Evolutionary conservation across 768 basidiomycete genomes (phyloP), one percentile per base, ranked within the genome.

Genomic region (Asterophora lycoperdoides): DNA sequence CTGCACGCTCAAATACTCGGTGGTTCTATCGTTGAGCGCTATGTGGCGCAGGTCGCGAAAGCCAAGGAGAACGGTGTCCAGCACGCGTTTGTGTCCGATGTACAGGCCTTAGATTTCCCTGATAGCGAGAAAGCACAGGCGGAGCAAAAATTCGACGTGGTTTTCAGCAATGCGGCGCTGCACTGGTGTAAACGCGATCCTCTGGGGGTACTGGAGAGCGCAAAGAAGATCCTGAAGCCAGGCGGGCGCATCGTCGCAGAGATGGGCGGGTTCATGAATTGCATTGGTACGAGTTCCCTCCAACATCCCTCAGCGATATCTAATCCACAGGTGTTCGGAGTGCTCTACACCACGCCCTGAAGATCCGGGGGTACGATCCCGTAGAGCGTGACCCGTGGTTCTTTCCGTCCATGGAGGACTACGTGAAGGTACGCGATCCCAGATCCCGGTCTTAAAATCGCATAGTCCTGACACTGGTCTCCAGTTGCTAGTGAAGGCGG

Each of bases 131-230:
- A 65, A 0, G 48, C 56, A 0, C 54, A 56, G 14, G 46, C 57
- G 19, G 68, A 68, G 7, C 68, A 66, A 20, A 69, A 70, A 40
- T 89, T 83, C 53, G 86, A 91, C 59, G 82, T 80, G 0, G 84
- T 86, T 2, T 93, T 93, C 69, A 84, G 83, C 45, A 90, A 86
- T 53, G 88, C 92, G 0, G 74, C 78, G 3, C 60, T 93, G 53
- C 91, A 94, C 58, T 93, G 90, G 91, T 93, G 89, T 66, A 92
- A 89, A 63, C 68, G 69, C 4, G 72, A 85, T 56, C 92, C 91
- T 1, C 62, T 58, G 1, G 81, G 78, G 1, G 89, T 91, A 8
- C 61, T 91, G 8, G 64, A 72, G 11, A 75, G 80, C 41, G 75
- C 78, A n/a, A 78, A 77, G 58, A 71, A 68, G 38, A 65, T 85